Evolutionary conservation across 2,329 filamentous ascomycete genomes (phyloP), one percentile per base, ranked within the genome.

Genomic region (Talaromyces marneffei): DNA sequence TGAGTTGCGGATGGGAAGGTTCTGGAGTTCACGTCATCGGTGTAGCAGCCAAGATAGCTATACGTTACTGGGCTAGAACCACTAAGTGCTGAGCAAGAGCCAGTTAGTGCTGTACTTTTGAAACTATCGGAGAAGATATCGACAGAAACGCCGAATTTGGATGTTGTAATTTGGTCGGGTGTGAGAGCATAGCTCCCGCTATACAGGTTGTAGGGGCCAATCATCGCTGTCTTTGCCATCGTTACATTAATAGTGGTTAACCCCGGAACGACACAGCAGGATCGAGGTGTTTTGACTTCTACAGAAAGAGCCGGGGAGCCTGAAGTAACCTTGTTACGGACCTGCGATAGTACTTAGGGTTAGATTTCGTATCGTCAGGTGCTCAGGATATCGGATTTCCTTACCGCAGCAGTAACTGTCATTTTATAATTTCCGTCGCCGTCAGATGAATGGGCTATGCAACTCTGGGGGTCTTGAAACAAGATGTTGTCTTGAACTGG

Each of bases 11-110:
- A 54, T 42, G 18, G 39, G 20, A 59, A 59, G 6, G 67, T 65
- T 46, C 69, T 64, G 16, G 56, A 58, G 35, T 56, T 54, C 39
- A 59, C 60, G 18, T 64, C 65, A 31, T 70, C 71, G 60, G 65
- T 69, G 62, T 69, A 72, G 60, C 71, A 74, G 48, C 71, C 71
- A 35, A 64, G 23, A 59, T 66, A 72, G 3, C 37, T 40, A 48
- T 60, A 60, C 1, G 58, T 4, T 46, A 48, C 58, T 33, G 58
- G 27, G 3, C 7, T 18, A 39, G 58, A 60, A 31, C 58, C 58
- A 48, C 27, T 55, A 20, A 60, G 31, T 16, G 16, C n/a, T 23
- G 58, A 46, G 40, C 58, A 60, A 39, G 58, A 60, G 20, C 58
- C 58, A 37, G 58, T 60, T 2, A 60, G 14, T 55, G 50, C 58